Percentiles rank a stretch among this genome's conserved stretches.
These are phyloP conservation scores for Wickerhamomyces sp. DNA, from an alignment of 1,139 yeast genomes.

Conservation along the genomic window DNA sequence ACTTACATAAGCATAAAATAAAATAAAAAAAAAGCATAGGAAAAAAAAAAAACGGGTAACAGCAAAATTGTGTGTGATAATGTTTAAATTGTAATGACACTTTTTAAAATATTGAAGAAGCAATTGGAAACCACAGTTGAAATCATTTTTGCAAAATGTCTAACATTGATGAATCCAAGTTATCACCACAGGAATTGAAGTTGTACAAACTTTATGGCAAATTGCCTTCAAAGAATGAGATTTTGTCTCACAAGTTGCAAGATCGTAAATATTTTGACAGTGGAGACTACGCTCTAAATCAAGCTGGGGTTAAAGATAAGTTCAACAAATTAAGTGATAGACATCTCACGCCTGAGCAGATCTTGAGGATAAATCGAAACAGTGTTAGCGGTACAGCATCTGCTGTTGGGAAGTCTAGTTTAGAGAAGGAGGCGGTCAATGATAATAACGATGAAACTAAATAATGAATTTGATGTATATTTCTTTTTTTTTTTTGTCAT, in stretches of 20 bases:
- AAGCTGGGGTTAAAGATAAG: constrained; percentile 41
- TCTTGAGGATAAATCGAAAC: constrained; percentile 20
- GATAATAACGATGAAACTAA: not conserved
- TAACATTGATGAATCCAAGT: constrained; percentile 47
- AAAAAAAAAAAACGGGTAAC: too few species aligned
- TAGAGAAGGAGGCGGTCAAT: constrained; percentile 3
- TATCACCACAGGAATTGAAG: constrained; percentile 65
- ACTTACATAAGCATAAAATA: too few species aligned
- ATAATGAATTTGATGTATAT: not conserved
- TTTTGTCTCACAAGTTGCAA: constrained; percentile 71
- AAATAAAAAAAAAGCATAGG: too few species aligned
- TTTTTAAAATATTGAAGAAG: too few species aligned
- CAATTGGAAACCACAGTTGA: not conserved
- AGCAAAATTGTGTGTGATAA: too few species aligned
- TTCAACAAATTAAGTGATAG: constrained; percentile 18
- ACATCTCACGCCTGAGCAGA: constrained; percentile 22
- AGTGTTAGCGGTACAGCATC: constrained; percentile 2
- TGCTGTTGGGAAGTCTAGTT: constrained; percentile 1
- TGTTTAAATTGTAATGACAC: too few species aligned
- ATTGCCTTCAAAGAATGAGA: constrained; percentile 81
- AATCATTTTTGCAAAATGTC: not conserved
- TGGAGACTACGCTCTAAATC: constrained; percentile 94
- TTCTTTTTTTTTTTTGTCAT: not conserved
- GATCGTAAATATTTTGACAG: constrained; percentile 95
- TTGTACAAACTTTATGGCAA: constrained; percentile 82